These are phyloP conservation scores for Raffaelea ambrosiae DNA, from an alignment of 2,329 filamentous ascomycete genomes.

Conservation along the genomic window DNA sequence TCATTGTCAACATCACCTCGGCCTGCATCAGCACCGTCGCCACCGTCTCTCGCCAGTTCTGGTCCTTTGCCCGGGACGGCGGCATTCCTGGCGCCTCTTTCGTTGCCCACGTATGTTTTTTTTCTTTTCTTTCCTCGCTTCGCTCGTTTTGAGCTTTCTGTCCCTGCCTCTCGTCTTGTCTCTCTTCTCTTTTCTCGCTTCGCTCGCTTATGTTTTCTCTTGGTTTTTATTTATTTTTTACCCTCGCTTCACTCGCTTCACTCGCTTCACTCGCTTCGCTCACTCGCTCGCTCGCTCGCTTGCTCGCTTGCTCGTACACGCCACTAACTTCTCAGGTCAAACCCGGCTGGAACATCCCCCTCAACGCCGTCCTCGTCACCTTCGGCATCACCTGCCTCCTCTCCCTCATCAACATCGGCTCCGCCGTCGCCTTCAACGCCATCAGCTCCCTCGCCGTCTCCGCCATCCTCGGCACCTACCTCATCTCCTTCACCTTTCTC, in stretches of 20 bases:
- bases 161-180: neutral
- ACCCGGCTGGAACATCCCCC: slow-evolving; percentile 26
- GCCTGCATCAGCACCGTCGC: slow-evolving; percentile 46
- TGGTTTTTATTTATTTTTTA: too few relatives aligned
- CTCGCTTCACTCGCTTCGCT: too few relatives aligned
- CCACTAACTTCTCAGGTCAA: slow-evolving; percentile 8
- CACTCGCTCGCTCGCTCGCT: too few relatives aligned
- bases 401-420: slow-evolving; percentile 42
- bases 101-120: slow-evolving; percentile 22
- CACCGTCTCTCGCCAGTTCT: slow-evolving; percentile 45
- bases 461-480: slow-evolving; percentile 43
- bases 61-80: slow-evolving; percentile 35
- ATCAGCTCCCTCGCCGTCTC: slow-evolving; percentile 41
- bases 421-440: slow-evolving; percentile 40
- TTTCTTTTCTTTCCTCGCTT: neutral
- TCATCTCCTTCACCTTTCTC: slow-evolving; percentile 37
- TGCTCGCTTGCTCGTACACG: too few relatives aligned
- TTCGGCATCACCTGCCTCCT: slow-evolving; percentile 34
- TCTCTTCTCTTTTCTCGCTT: neutral
- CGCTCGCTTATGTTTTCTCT: too few relatives aligned
- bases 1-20: slow-evolving; percentile 38
- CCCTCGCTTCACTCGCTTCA: too few relatives aligned
- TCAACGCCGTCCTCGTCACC: slow-evolving; percentile 38
- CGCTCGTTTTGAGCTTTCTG: slow-evolving; percentile 24
- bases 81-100: slow-evolving; percentile 29